A percentile compares a stretch with the other conserved stretches of the same genome.
Evolutionary conservation across 1,284 basidiomycete genomes (phyloP).

Genomic region (Stygiomarasmius scandens): DNA sequence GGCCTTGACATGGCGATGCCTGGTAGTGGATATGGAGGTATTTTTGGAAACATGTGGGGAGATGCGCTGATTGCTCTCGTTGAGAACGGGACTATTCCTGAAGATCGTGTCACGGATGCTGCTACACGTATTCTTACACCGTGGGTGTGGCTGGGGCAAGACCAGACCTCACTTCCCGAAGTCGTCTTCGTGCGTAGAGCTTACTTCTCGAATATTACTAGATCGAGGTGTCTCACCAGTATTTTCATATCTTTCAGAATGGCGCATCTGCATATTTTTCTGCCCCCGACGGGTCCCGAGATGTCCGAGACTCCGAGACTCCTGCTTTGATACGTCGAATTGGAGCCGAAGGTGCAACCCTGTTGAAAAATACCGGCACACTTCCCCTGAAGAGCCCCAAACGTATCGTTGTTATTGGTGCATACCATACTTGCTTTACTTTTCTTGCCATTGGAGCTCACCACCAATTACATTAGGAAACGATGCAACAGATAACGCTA

Average conservation of each 20-base stretch:
- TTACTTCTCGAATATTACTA: not conserved
- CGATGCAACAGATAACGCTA: slow-evolving; percentile 7
- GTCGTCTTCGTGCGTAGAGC: not conserved
- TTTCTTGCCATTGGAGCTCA: not conserved
- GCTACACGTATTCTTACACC: not conserved
- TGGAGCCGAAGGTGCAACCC: slow-evolving; percentile 16
- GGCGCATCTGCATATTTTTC: slow-evolving; percentile 9
- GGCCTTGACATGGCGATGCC: slow-evolving; percentile 19
- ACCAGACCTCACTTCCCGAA: not conserved
- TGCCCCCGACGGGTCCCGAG: slow-evolving; percentile 14
- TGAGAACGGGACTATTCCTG: not conserved
- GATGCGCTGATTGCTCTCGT: not conserved
- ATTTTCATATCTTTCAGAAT: slow-evolving; percentile 1
- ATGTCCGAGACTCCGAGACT: slow-evolving; percentile 2
- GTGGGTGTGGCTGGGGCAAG: not conserved
- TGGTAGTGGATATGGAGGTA: slow-evolving; percentile 10
- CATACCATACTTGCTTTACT: not conserved
- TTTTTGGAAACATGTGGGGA: slow-evolving; percentile 15
- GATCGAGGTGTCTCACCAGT: not conserved
- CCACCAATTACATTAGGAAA: not conserved
- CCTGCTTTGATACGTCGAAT: slow-evolving; percentile 15
- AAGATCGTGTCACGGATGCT: not conserved
- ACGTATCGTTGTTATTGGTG: slow-evolving; percentile 10
- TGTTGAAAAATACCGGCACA: slow-evolving; percentile 20
- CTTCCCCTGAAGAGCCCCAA: slow-evolving; percentile 14